These are phyloP conservation scores for Primulina tabacum DNA, from an alignment of 257 asterid species.

Conservation along the genomic window DNA sequence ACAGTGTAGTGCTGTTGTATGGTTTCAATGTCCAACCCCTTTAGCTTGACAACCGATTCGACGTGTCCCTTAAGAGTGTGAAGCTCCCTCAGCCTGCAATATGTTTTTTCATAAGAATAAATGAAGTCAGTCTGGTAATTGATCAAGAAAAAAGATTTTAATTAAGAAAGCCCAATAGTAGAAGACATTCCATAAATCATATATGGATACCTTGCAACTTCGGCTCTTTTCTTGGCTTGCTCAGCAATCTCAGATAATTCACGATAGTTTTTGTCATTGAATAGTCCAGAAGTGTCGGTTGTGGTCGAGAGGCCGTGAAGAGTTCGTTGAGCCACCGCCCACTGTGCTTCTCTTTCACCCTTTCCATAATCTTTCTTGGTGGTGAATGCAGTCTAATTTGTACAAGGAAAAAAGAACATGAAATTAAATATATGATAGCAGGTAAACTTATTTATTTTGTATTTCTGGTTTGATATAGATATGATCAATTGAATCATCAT, in stretches of 20 bases:
- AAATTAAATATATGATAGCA: not conserved
- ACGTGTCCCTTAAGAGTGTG: conserved; percentile 48
- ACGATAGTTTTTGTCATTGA: conserved; percentile 35
- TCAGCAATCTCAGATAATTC: conserved; percentile 51
- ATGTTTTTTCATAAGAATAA: conserved; percentile 7
- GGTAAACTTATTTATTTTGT: too few species aligned
- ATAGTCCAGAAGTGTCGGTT: conserved; percentile 14
- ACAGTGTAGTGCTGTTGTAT: conserved; percentile 45
- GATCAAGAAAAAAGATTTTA: too few species aligned
- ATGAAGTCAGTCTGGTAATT: not conserved
- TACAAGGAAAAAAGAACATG: not conserved
- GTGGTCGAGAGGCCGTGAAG: conserved; percentile 44
- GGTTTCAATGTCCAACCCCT: conserved; percentile 44
- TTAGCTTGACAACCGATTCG: conserved; percentile 44
- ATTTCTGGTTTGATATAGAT: not conserved
- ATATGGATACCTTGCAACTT: conserved; percentile 39
- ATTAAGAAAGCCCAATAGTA: not conserved
- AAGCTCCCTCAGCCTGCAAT: conserved; percentile 34
- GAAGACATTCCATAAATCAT: not conserved
- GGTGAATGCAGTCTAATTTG: conserved; percentile 46
- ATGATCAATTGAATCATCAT: not conserved
- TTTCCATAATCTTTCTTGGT: conserved; percentile 45
- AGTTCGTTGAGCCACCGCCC: conserved; percentile 55
- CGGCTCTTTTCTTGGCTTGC: conserved; percentile 53
- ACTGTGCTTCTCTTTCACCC: conserved; percentile 56